Base-by-base conservation (phyloP, 352 stramenopile genomes). In the Phytophthora sp. region DNA sequence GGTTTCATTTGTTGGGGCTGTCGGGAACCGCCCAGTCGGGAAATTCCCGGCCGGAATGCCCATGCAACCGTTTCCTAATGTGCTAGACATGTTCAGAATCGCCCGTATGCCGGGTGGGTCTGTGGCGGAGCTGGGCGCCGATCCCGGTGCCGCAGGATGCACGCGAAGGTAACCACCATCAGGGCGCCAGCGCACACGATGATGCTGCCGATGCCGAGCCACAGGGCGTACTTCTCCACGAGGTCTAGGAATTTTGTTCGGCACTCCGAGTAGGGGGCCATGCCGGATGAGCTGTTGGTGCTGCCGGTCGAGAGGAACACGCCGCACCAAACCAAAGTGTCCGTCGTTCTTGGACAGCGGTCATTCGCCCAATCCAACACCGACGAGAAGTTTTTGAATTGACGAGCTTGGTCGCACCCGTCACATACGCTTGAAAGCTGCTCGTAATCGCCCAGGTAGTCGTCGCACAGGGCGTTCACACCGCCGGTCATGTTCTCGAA, bases 321-420 rank as follows among this genome's bases (percentile, higher is more conserved):
- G 20, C 82, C 84, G 43, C 87, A 95, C 80, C 82, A 95, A 4
- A 75, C 42, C 39, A 84, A 51, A 10, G 77, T 82, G 11, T 64
- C 55, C 10, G 46, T 48, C 17, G 79, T 82, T 31, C 79, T 67
- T 13, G 79, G 77, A 54, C 87, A 94, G 63, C 90, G 59, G 21
- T 93, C 83, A 65, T 94, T 92, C 6, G 84, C 77, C 84, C 84
- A 95, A 44, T 89, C 70, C n/a, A 93, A 56, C 34, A 95, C 72
- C 6, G 74, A 76, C 45, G 79, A 87, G 38, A 90, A 86, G 43
- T 86, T 82, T 35, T 77, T 62, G 49, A 88, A 78, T 45, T 91
- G 26, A 7, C 79, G 79, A 21, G 79, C 86, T 52, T 73, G 34
- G 32, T 71, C 58, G 37, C 87, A 95, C 8, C 67, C 82, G 3